Conservation (phyloP, 805 yeast species). For the Metschnikowia anglica region DNA sequence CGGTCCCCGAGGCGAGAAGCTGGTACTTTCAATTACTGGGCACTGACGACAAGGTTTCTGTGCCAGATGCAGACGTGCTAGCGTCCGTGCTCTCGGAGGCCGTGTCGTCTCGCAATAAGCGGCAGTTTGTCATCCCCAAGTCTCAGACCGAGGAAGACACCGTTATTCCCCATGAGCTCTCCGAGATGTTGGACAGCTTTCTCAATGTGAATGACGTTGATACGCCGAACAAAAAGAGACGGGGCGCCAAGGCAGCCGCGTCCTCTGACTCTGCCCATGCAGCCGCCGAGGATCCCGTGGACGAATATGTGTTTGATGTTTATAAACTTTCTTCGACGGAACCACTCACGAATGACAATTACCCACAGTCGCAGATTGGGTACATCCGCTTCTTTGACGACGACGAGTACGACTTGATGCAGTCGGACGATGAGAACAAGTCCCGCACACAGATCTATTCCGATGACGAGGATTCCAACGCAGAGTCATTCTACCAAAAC, state of each 20-base stretch:
- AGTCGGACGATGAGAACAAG: constrained; percentile 40
- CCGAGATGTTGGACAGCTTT: constrained; percentile 72
- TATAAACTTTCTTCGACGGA: constrained; percentile 43
- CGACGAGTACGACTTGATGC: constrained; percentile 41
- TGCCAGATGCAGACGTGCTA: constrained; percentile 23
- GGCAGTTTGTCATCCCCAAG: constrained; percentile 39
- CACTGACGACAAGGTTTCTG: constrained; percentile 30
- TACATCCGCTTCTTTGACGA: constrained; percentile 57
- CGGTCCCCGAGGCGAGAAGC: constrained; percentile 21
- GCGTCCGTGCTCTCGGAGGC: constrained; percentile 31
- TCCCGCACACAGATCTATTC: constrained; percentile 33
- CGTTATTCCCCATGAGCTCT: constrained; percentile 55
- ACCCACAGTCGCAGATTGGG: constrained; percentile 51
- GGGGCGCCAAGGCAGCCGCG: constrained; percentile 3
- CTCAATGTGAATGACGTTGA: constrained; percentile 33
- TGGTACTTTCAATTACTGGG: constrained; percentile 36
- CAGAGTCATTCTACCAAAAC: constrained; percentile 87
- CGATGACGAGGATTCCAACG: constrained; percentile 84
- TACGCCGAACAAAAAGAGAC: constrained; percentile 15
- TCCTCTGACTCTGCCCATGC: neutral
- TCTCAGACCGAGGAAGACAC: constrained; percentile 34
- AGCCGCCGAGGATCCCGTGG: constrained; percentile 1
- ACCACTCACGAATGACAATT: constrained; percentile 47
- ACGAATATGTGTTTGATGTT: constrained; percentile 88
- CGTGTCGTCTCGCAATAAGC: constrained; percentile 13